Evolutionary conservation across 2,329 filamentous ascomycete genomes (phyloP).

Genomic region (Acephala macrosclerotiorum): DNA sequence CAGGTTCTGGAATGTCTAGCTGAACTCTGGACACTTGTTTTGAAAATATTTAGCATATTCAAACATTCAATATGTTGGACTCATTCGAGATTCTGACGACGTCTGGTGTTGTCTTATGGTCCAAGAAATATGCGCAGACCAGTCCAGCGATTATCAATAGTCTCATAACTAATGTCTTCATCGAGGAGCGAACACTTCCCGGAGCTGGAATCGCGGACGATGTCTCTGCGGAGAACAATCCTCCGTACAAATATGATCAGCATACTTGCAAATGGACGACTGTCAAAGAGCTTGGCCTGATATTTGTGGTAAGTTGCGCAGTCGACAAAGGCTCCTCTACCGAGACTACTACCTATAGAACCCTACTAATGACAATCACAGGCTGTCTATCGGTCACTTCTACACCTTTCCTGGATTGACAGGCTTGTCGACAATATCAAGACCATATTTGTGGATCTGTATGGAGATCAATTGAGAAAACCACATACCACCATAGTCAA

Average conservation of each 20-base stretch:
- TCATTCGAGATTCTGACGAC: conserved; percentile 96
- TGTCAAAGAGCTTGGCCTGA: conserved; percentile 89
- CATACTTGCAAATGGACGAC: conserved; percentile 95
- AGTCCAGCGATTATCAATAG: conserved; percentile 87
- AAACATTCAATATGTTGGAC: conserved; percentile 76
- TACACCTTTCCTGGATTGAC: conserved; percentile 97
- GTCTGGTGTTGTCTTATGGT: conserved; percentile 97
- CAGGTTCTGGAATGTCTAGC: not conserved
- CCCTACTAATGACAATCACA: conserved; percentile 47
- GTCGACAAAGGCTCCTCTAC: not conserved
- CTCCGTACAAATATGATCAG: conserved; percentile 87
- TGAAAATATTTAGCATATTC: conserved; percentile 3
- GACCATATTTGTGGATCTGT: conserved; percentile 89
- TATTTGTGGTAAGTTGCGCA: conserved; percentile 81
- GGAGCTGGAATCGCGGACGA: conserved; percentile 65
- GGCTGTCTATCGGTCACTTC: conserved; percentile 95
- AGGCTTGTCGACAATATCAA: conserved; percentile 95
- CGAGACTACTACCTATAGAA: not conserved
- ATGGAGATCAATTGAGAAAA: conserved; percentile 85
- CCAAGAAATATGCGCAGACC: conserved; percentile 81
- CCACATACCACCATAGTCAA: conserved; percentile 79
- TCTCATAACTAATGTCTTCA: conserved; percentile 96
- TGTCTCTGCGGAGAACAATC: conserved; percentile 67
- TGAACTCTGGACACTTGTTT: conserved; percentile 12
- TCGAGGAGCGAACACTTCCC: conserved; percentile 83